Evolutionary conservation across 2,329 filamentous ascomycete genomes (phyloP).

Genomic region (Pseudogymnoascus sp.): DNA sequence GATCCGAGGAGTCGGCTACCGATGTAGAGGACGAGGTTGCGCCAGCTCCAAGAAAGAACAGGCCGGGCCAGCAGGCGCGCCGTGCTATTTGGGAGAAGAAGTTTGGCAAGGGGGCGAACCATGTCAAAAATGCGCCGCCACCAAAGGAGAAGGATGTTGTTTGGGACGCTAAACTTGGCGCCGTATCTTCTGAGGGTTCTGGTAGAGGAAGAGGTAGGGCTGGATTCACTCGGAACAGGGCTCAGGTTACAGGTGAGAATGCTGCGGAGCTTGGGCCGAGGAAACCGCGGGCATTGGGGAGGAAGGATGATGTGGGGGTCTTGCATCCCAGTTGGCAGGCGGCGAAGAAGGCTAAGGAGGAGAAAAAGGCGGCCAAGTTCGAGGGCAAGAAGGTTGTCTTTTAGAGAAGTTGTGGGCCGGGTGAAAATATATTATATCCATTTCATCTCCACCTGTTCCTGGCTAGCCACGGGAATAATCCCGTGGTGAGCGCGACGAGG

Average conservation of each 20-base stretch:
- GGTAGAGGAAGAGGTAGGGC: slow-evolving; percentile 9
- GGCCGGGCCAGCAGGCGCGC: slow-evolving; percentile 68
- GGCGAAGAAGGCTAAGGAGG: slow-evolving; percentile 53
- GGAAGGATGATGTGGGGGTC: slow-evolving; percentile 42
- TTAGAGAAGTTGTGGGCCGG: slow-evolving; percentile 33
- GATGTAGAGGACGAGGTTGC: slow-evolving; percentile 55
- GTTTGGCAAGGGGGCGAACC: slow-evolving; percentile 57
- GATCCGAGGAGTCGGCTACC: slow-evolving; percentile 58
- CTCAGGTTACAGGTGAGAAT: slow-evolving; percentile 23
- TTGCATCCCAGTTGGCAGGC: slow-evolving; percentile 57
- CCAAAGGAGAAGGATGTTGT: slow-evolving; percentile 37
- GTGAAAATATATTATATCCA: background rate
- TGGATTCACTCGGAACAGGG: slow-evolving; percentile 11
- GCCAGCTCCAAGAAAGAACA: slow-evolving; percentile 58
- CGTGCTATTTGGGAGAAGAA: slow-evolving; percentile 77
- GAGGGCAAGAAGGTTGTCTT: slow-evolving; percentile 53
- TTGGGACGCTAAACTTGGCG: slow-evolving; percentile 54
- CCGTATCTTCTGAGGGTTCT: slow-evolving; percentile 24
- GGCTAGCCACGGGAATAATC: background rate
- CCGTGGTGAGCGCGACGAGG: background rate
- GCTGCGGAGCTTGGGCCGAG: slow-evolving; percentile 22
- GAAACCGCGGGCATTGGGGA: slow-evolving; percentile 23
- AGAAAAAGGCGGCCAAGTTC: slow-evolving; percentile 45
- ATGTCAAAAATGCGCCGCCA: slow-evolving; percentile 23
- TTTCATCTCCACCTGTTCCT: background rate